A percentile compares a stretch with the other conserved stretches of the same genome.
Evolutionary conservation across 345 rosid species (phyloP).

Genomic region (Salix viminalis): DNA sequence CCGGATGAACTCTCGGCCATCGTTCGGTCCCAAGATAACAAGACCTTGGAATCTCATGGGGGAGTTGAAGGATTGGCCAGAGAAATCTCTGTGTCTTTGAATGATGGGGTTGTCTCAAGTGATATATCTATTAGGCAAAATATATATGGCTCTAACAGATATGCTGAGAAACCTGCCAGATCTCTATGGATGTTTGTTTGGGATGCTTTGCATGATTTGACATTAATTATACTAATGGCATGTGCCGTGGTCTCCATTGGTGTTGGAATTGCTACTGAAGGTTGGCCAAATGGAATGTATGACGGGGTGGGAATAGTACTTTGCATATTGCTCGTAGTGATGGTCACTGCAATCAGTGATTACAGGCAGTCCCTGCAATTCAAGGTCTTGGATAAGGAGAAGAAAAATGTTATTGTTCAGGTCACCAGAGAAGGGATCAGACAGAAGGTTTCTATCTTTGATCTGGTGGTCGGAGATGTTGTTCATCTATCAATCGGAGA

Average conservation of each 20-base stretch:
- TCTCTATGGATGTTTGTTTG: constrained; percentile 64
- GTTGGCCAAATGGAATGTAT: constrained; percentile 82
- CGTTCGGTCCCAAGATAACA: constrained; percentile 30
- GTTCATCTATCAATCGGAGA: constrained; percentile 81
- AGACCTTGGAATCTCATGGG: constrained; percentile 29
- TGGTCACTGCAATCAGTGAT: constrained; percentile 87
- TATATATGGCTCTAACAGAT: constrained; percentile 49
- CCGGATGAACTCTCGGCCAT: constrained; percentile 39
- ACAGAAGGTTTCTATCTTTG: constrained; percentile 65
- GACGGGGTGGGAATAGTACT: constrained; percentile 84
- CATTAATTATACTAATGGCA: constrained; percentile 70
- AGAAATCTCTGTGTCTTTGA: constrained; percentile 33
- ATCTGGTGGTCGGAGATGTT: constrained; percentile 82
- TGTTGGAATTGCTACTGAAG: constrained; percentile 86
- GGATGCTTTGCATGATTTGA: constrained; percentile 89
- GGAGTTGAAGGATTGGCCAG: constrained; percentile 39
- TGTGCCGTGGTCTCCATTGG: constrained; percentile 86
- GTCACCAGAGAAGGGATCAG: constrained; percentile 76
- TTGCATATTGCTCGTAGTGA: constrained; percentile 73
- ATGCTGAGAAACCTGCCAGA: constrained; percentile 56
- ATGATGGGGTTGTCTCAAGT: constrained; percentile 42
- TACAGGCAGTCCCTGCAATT: constrained; percentile 85
- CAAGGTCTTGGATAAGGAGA: constrained; percentile 85
- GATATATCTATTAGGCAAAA: constrained; percentile 50
- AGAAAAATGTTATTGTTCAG: constrained; percentile 67